phyloP scores from a whole-genome alignment of 306 rosid genomes.

The Lathyrus sativus region DNA sequence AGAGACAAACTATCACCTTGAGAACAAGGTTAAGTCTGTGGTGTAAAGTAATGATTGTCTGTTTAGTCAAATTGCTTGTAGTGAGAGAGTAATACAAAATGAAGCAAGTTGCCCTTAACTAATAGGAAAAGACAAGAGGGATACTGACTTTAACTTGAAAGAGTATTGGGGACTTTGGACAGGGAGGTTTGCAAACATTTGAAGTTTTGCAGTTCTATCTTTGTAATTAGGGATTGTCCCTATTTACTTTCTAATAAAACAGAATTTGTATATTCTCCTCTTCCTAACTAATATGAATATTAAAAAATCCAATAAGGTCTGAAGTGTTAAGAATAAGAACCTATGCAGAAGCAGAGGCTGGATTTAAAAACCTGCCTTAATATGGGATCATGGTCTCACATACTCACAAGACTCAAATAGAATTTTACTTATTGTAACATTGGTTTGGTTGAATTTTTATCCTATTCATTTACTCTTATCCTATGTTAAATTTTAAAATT shows the following conservation, averaged over 20 bases:
- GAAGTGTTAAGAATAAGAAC: background rate
- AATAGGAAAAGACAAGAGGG: background rate
- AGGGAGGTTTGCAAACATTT: constrained; percentile 3
- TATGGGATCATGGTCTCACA: background rate
- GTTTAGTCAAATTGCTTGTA: background rate
- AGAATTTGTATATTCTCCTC: background rate
- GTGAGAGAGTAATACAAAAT: background rate
- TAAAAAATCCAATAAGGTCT: background rate
- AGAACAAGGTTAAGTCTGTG: constrained; percentile 7
- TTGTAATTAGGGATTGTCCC: background rate
- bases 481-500: constrained; percentile 10
- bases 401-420: background rate
- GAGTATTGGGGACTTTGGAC: background rate
- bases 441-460: background rate
- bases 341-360: background rate
- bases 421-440: background rate
- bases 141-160: background rate
- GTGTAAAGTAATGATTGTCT: background rate
- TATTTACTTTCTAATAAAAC: background rate
- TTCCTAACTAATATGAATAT: background rate
- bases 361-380: background rate
- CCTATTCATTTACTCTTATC: background rate
- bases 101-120: background rate
- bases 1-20: background rate
- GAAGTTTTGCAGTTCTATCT: background rate